Percentiles rank a stretch among this genome's conserved stretches.
These are phyloP conservation scores for Citrus sp. DNA, from an alignment of 345 rosid genomes.

Conservation along the genomic window DNA sequence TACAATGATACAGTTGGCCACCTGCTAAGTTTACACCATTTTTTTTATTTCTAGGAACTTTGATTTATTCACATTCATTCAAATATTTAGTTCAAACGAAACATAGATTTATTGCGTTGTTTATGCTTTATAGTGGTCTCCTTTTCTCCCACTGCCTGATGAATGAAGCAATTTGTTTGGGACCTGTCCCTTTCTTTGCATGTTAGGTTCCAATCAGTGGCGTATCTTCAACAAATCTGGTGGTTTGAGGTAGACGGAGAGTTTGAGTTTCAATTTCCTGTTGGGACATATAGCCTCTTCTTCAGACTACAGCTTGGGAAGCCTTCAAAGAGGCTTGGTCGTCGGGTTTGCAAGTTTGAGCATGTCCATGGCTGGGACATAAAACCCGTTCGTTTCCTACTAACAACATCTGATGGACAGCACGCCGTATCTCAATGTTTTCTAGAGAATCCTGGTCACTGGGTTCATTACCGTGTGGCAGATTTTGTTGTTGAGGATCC, in stretches of 20 bases:
- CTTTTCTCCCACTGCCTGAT: background rate
- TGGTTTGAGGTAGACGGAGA: constrained; percentile 93
- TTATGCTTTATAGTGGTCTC: background rate
- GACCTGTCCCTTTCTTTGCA: background rate
- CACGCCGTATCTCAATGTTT: constrained; percentile 45
- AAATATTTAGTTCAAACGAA: too few relatives aligned
- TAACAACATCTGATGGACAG: constrained; percentile 74
- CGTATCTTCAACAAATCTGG: constrained; percentile 95
- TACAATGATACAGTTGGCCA: background rate
- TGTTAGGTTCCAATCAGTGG: constrained; percentile 60
- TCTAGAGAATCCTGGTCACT: constrained; percentile 54
- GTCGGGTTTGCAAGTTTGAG: constrained; percentile 61
- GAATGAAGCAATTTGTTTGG: background rate
- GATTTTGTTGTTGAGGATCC: constrained; percentile 59
- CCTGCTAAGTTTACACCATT: background rate
- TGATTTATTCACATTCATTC: too few relatives aligned
- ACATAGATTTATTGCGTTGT: background rate
- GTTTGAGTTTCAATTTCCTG: constrained; percentile 72
- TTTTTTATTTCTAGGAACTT: too few relatives aligned
- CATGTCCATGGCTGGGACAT: constrained; percentile 90
- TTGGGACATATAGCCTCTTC: constrained; percentile 70
- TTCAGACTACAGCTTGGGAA: constrained; percentile 77
- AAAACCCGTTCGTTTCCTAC: constrained; percentile 77
- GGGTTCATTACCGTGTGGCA: constrained; percentile 73
- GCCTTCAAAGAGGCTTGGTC: constrained; percentile 64